Percentiles rank a stretch among this genome's conserved stretches.
Conservation (phyloP, 2,329 filamentous ascomycete genomes). For the Neopestalotiopsis clavispora region DNA sequence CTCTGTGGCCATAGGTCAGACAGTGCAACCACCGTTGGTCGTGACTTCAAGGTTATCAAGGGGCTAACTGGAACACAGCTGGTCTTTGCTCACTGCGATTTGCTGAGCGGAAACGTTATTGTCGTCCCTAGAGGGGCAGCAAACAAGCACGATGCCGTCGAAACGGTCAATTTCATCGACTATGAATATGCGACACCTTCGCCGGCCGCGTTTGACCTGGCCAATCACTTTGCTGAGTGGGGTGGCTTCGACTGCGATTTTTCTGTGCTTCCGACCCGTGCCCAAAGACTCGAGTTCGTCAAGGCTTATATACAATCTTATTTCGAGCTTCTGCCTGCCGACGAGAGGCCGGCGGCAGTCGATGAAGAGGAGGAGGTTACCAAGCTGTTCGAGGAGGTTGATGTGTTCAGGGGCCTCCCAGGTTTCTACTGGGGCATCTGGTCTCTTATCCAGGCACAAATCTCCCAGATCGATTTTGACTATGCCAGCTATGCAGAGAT, state of each 20-base stretch:
- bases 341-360: slow-evolving; percentile 31
- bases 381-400: slow-evolving; percentile 79
- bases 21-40: not conserved
- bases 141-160: slow-evolving; percentile 36
- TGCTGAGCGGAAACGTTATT: slow-evolving; percentile 96
- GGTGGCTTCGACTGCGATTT: slow-evolving; percentile 96
- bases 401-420: slow-evolving; percentile 85
- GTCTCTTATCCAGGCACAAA: slow-evolving; percentile 92
- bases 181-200: slow-evolving; percentile 98
- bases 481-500: slow-evolving; percentile 90
- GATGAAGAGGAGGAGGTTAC: slow-evolving; percentile 67
- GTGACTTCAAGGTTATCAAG: not conserved
- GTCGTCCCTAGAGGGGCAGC: slow-evolving; percentile 61
- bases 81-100: slow-evolving; percentile 93
- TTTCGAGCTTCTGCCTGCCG: slow-evolving; percentile 55
- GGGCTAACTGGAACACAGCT: slow-evolving; percentile 56
- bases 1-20: not conserved
- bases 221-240: slow-evolving; percentile 99
- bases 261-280: slow-evolving; percentile 76
- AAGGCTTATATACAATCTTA: slow-evolving; percentile 82
- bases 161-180: slow-evolving; percentile 85
- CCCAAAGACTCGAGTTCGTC: slow-evolving; percentile 81
- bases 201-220: slow-evolving; percentile 92
- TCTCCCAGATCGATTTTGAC: slow-evolving; percentile 96
- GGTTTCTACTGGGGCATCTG: slow-evolving; percentile 94